Evolutionary conservation across 2,329 filamentous ascomycete species (phyloP).

Genomic region (Septoria linicola): DNA sequence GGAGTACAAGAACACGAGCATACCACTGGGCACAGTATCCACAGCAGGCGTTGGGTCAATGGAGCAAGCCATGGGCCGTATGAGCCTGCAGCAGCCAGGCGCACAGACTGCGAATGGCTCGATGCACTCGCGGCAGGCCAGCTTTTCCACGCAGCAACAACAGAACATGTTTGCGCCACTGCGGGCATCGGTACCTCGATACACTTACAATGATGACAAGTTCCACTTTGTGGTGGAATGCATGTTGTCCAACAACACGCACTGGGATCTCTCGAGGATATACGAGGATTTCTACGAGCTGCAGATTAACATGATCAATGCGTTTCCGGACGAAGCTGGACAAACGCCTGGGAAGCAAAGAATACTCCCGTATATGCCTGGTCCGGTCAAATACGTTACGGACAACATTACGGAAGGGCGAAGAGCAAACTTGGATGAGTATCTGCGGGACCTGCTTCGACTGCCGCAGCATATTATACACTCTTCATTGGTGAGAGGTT

Average conservation of each 20-base stretch:
- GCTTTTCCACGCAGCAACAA: slow-evolving; percentile 47
- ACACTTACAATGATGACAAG: slow-evolving; percentile 95
- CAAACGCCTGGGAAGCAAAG: slow-evolving; percentile 73
- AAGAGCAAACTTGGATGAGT: slow-evolving; percentile 88
- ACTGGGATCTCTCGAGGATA: slow-evolving; percentile 90
- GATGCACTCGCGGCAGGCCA: slow-evolving; percentile 34
- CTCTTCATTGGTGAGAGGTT: slow-evolving; percentile 79
- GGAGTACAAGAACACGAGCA: slow-evolving; percentile 98
- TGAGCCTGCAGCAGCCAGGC: slow-evolving; percentile 67
- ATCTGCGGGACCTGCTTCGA: slow-evolving; percentile 84
- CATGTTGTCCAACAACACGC: slow-evolving; percentile 80
- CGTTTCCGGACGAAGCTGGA: slow-evolving; percentile 88
- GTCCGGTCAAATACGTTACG: slow-evolving; percentile 96
- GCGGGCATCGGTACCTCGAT: slow-evolving; percentile 81
- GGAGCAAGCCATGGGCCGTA: slow-evolving; percentile 65
- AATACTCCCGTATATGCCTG: slow-evolving; percentile 93
- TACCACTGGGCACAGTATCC: slow-evolving; percentile 82
- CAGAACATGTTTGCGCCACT: slow-evolving; percentile 65
- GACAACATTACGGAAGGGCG: slow-evolving; percentile 93
- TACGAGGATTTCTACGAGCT: slow-evolving; percentile 99
- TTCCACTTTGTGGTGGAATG: slow-evolving; percentile 99
- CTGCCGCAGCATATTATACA: slow-evolving; percentile 82
- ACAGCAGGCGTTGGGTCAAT: slow-evolving; percentile 49
- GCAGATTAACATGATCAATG: slow-evolving; percentile 89
- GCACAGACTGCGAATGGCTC: slow-evolving; percentile 31